phyloP scores from a whole-genome alignment of 1,139 yeast genomes.

The Ogataea hybrid region DNA sequence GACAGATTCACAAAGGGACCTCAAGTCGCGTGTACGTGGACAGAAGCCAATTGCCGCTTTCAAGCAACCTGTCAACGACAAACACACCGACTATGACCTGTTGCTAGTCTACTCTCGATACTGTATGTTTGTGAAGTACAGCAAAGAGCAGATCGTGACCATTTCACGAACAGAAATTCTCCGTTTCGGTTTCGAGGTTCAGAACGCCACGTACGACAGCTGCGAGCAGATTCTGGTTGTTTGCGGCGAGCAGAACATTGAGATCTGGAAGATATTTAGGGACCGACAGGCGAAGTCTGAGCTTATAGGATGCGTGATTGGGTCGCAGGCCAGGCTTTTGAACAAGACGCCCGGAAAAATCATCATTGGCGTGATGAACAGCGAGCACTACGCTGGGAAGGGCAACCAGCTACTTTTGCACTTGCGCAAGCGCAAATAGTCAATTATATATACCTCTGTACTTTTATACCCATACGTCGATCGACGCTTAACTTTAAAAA shows the following conservation, averaged over 20 bases:
- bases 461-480: constrained; percentile 1
- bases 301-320: constrained; percentile 25
- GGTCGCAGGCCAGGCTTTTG: constrained; percentile 21
- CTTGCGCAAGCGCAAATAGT: constrained; percentile 14
- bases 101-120: constrained; percentile 28
- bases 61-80: constrained; percentile 19
- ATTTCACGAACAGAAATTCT: constrained; percentile 27
- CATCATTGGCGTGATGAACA: constrained; percentile 21
- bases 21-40: constrained; percentile 25
- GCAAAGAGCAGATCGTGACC: constrained; percentile 22
- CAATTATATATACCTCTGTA: neutral
- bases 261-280: constrained; percentile 25
- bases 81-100: constrained; percentile 21
- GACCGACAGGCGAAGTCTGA: constrained; percentile 20
- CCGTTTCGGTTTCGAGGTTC: constrained; percentile 26
- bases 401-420: constrained; percentile 19
- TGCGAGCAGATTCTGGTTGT: constrained; percentile 24
- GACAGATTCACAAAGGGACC: constrained; percentile 21
- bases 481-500: constrained; percentile 2
- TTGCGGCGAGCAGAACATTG: constrained; percentile 24
- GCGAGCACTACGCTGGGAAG: constrained; percentile 7
- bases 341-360: constrained; percentile 28
- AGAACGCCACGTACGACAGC: constrained; percentile 27
- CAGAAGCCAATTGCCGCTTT: constrained; percentile 29
- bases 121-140: constrained; percentile 26